Evolutionary conservation across 495 filamentous ascomycete species (phyloP), one percentile per base, ranked within the genome.

Genomic region (Aspergillus haitiensis): DNA sequence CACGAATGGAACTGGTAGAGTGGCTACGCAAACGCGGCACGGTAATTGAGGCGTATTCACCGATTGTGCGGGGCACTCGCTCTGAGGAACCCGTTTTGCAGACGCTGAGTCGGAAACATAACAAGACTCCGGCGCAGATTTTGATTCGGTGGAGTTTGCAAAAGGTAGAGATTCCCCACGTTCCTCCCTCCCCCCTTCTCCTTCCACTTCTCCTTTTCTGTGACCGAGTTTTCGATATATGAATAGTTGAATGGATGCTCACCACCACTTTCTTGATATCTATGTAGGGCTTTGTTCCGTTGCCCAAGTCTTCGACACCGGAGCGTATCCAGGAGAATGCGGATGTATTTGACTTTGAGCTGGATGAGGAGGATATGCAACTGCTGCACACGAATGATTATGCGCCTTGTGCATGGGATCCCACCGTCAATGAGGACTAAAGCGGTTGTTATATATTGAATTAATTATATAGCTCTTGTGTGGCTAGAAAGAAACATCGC

Each of bases 131-230:
- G 50, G 88, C 89, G 3, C 93, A 97, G 77, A 78, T 97, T 8
- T 69, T 97, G 60, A 52, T 97, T 9, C 79, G 90, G 51, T 97
- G 93, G 92, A 92, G 89, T 67, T 73, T 97, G 72, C 90, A 96
- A 68, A 93, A 82, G 80, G 83, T 85, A 79, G 57, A 56, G 60
- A 15, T 21, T 16, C 40, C 32, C 33, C 34, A 1, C 52, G 21
- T 27, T 27, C 21, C 3, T 27, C 3, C 21, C 21, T 27, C 21
- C 21, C 21, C 21, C 21, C 1, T 27, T 27, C 3, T 3, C 21
- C 21, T 13, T 40, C 8, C 1, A 13, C 37, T 21, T 2, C 32
- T 27, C 46, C 16, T 32, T 33, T 40, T 21, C 5, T 32, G 13
- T 16, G 42, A 21, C 4, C 37, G 13, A 40, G 31, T 47, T 16